Percentiles rank a stretch among this genome's conserved stretches.
These are phyloP conservation scores for Fusarium gaditjirri DNA, from an alignment of 2,329 filamentous ascomycete species.

Conservation along the genomic window DNA sequence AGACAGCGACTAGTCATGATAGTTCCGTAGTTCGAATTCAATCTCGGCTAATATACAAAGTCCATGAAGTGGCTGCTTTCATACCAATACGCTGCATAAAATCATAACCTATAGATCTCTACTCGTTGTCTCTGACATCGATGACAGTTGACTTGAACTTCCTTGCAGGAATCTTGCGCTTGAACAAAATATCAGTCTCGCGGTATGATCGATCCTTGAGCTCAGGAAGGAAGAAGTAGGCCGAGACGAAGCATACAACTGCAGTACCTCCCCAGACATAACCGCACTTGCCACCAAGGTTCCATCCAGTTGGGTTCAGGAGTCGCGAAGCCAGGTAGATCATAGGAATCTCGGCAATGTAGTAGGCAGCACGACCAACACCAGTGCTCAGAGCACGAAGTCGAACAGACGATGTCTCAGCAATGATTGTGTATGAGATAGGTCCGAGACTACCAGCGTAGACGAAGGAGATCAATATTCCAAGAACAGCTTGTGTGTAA, in stretches of 20 bases:
- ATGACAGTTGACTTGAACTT: constrained; percentile 65
- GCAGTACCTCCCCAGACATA: constrained; percentile 70
- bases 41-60: neutral
- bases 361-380: constrained; percentile 71
- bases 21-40: too few species aligned
- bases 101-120: constrained; percentile 39
- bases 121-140: constrained; percentile 71
- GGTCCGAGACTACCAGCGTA: constrained; percentile 71
- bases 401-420: constrained; percentile 72
- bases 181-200: constrained; percentile 70
- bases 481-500: constrained; percentile 69
- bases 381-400: constrained; percentile 72
- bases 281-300: constrained; percentile 65
- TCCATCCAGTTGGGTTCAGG: constrained; percentile 63
- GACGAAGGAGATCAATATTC: constrained; percentile 72
- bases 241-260: constrained; percentile 62
- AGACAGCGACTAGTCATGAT: too few species aligned
- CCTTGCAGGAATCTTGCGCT: constrained; percentile 62
- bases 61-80: neutral
- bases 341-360: constrained; percentile 72
- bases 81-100: neutral
- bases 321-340: constrained; percentile 71
- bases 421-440: constrained; percentile 73
- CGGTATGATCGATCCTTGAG: constrained; percentile 67
- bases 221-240: constrained; percentile 63